A percentile compares a stretch with the other conserved stretches of the same genome.
phyloP scores from a whole-genome alignment of 2,329 filamentous ascomycete genomes.

The Dactylella cylindrospora region DNA sequence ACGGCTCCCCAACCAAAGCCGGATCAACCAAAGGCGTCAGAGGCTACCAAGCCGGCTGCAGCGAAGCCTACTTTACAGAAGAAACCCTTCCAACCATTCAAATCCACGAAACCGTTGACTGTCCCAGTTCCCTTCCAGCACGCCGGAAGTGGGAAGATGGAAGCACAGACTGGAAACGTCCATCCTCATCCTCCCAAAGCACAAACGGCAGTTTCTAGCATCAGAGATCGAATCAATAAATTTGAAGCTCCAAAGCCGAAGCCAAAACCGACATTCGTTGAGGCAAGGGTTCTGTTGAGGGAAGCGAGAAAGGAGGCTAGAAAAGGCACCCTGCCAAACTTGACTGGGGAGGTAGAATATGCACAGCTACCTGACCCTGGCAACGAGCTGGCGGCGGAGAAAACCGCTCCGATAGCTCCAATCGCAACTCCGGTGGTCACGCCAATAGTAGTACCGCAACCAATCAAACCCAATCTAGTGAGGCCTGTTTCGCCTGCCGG shows the following conservation, averaged over 20 bases:
- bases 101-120: conserved; percentile 33
- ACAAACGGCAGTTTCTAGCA: background rate
- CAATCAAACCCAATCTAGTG: background rate
- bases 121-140: conserved; percentile 26
- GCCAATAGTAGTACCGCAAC: background rate
- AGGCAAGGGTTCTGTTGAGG: conserved; percentile 28
- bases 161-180: background rate
- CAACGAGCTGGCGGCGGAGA: background rate
- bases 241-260: conserved; percentile 30
- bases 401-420: too few species aligned
- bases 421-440: background rate
- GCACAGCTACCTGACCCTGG: conserved; percentile 10
- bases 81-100: conserved; percentile 24
- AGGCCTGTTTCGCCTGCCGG: conserved; percentile 1
- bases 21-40: background rate
- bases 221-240: conserved; percentile 30
- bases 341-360: conserved; percentile 30
- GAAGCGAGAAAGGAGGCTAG: conserved; percentile 36
- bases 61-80: conserved; percentile 16
- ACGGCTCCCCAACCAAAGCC: too few species aligned
- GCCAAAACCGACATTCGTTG: conserved; percentile 12
- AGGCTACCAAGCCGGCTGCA: background rate
- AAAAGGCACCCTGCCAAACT: conserved; percentile 11
- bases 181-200: background rate
- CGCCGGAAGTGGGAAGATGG: background rate